Base-by-base conservation (phyloP, 805 yeast species). In the Suhomyces tanzawaensis region DNA sequence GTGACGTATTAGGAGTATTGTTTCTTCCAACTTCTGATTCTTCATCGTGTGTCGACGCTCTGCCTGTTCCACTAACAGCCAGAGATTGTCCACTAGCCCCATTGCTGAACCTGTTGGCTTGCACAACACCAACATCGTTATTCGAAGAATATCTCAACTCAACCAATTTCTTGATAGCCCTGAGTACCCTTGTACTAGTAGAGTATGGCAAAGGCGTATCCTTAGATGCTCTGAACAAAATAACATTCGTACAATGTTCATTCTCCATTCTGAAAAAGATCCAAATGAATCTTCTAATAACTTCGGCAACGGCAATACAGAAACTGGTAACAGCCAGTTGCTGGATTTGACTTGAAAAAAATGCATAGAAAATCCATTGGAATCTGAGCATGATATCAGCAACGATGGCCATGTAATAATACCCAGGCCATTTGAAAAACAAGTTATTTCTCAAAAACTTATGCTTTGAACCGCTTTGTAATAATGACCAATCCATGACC, bases 401-500 rank as follows among this genome's bases (percentile, higher is more conserved):
- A 1, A 86, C 58, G 70, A 89, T 86, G 0, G 95, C 93, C 8
- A 62, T 39, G 53, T 89, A 91, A 58, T 89, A 89, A 57, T 74
- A 70, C 19, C 57, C 55, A 8, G 82, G 81, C 9, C 62, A 60
- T 39, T 72, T 71, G 51, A 76, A 81, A 29, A 82, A 82, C 34
- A 90, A 66, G 52, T 85, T 82, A 53, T 86, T 81, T 49, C 97
- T 72, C 36, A 90, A 66, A 19, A 82, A 62, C 40, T 61, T 61
- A 56, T 84, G 73, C 42, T 71, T 69, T 2, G 83, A 72, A 11
- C 69, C 74, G 19, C 77, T 66, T 58, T 87, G 96, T 40, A 85
- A 71, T 51, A 93, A 66, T 2, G 97, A 89, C 91, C 96, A 93
- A 66, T 93, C 99, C 95, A 93, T 88, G 29, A 90, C 66, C 4